Evolutionary conservation across 306 rosid species (phyloP).

Genomic region (Ziziphus jujuba): DNA sequence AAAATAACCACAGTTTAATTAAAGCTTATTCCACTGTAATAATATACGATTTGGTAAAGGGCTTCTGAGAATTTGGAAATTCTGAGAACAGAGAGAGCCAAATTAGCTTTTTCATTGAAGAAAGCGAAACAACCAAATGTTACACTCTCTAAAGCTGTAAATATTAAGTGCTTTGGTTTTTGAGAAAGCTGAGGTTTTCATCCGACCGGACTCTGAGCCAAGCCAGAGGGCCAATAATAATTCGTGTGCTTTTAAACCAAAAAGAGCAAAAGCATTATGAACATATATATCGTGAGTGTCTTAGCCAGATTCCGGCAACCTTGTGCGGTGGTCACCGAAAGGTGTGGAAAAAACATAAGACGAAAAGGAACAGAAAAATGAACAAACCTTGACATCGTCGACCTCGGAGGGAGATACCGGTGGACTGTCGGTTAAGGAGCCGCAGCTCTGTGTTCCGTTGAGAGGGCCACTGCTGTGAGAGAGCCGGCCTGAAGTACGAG

Average conservation of each 20-base stretch:
- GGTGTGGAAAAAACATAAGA: neutral
- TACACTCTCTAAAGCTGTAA: conserved; percentile 21
- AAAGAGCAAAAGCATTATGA: conserved; percentile 6
- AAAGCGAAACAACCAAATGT: conserved; percentile 17
- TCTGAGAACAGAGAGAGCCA: neutral
- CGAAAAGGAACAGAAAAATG: neutral
- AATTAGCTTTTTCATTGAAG: conserved; percentile 26
- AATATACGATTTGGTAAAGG: too few relatives aligned
- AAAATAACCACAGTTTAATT: too few relatives aligned
- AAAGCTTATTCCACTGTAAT: too few relatives aligned
- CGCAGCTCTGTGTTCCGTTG: conserved; percentile 73
- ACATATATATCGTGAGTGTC: neutral
- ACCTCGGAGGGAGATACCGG: conserved; percentile 88
- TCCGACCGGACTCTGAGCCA: conserved; percentile 25
- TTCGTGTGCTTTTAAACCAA: conserved; percentile 36
- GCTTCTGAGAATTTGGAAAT: too few relatives aligned
- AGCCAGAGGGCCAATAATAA: conserved; percentile 30
- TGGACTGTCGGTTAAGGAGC: conserved; percentile 82
- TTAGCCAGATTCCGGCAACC: conserved; percentile 35
- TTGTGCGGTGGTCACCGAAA: conserved; percentile 13
- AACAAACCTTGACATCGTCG: conserved; percentile 77
- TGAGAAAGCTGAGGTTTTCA: conserved; percentile 65
- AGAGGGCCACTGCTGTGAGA: conserved; percentile 97
- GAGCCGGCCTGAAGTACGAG: conserved; percentile 88
- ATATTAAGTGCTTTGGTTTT: conserved; percentile 41